phyloP scores from a whole-genome alignment of 139 green algal genomes.

The Tetradesmus lagerheimii region DNA sequence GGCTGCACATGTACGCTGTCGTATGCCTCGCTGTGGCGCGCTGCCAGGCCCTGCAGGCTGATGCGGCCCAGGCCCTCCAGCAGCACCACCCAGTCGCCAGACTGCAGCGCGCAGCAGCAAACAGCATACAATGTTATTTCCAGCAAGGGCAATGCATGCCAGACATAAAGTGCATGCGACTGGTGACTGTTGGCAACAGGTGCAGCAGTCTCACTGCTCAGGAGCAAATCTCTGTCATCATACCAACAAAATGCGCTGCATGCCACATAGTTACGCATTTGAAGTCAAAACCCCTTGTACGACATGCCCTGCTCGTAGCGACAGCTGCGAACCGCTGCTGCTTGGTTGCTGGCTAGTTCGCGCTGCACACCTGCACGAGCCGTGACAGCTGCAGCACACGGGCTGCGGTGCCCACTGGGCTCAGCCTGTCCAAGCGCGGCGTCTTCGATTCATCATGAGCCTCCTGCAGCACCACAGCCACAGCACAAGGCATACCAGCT shows the following conservation, averaged over 20 bases:
- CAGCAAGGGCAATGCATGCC: background rate
- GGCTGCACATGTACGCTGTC: conserved; percentile 25
- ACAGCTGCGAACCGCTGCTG: background rate
- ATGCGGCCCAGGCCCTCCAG: conserved; percentile 65
- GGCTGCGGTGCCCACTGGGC: conserved; percentile 47
- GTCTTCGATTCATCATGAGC: background rate
- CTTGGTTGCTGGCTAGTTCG: background rate
- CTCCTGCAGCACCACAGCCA: background rate
- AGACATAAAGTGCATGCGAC: background rate
- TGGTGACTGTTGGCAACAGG: background rate
- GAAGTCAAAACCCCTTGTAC: too few relatives aligned
- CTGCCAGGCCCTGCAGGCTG: conserved; percentile 1
- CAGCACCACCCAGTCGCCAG: conserved; percentile 59
- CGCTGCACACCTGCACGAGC: conserved; percentile 42
- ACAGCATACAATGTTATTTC: background rate
- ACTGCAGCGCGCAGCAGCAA: conserved; percentile 46
- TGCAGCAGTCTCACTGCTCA: background rate
- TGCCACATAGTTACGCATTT: too few relatives aligned
- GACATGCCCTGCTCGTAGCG: background rate
- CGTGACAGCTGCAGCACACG: conserved; percentile 57
- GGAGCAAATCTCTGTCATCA: too few relatives aligned
- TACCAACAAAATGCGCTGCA: too few relatives aligned
- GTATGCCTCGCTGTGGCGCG: background rate
- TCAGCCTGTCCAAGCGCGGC: background rate
- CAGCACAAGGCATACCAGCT: background rate